A percentile compares a stretch with the other conserved stretches of the same genome.
Conservation (phyloP, 2,329 filamentous ascomycete genomes). For the Phialophora macrospora region DNA sequence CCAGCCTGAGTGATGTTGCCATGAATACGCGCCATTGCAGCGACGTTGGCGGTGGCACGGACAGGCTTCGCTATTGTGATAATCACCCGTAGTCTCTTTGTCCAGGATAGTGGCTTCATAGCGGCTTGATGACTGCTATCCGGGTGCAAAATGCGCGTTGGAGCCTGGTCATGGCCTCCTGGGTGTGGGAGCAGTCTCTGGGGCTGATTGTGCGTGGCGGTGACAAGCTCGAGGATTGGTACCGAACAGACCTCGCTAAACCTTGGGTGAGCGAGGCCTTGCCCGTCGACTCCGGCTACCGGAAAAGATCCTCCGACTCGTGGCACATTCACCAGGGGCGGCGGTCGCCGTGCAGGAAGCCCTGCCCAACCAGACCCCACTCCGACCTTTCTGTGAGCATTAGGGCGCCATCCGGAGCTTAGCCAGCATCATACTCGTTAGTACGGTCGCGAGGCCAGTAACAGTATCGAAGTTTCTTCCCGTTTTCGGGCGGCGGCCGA, state of each 20-base stretch:
- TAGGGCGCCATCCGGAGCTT: background rate
- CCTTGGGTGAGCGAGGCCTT: background rate
- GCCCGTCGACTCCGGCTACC: slow-evolving; percentile 11
- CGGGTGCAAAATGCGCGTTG: background rate
- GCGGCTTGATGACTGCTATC: background rate
- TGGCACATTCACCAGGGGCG: background rate
- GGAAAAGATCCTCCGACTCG: slow-evolving; percentile 1
- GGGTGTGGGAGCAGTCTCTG: background rate
- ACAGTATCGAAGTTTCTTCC: too few relatives aligned
- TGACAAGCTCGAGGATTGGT: slow-evolving; percentile 8
- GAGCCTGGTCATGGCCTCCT: background rate
- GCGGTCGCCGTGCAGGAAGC: background rate
- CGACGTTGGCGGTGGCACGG: background rate
- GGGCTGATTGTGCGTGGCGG: slow-evolving; percentile 2
- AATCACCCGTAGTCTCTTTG: background rate
- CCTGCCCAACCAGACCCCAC: background rate
- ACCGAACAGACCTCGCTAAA: background rate
- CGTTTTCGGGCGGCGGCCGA: background rate
- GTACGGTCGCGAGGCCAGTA: background rate
- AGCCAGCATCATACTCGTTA: background rate
- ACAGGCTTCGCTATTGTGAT: background rate
- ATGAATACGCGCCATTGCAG: background rate
- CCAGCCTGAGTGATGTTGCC: background rate
- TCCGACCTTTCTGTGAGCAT: background rate
- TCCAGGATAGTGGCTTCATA: background rate